phyloP scores from a whole-genome alignment of 2,329 filamentous ascomycete species.

The Stagonosporopsis cucurbitacearum region DNA sequence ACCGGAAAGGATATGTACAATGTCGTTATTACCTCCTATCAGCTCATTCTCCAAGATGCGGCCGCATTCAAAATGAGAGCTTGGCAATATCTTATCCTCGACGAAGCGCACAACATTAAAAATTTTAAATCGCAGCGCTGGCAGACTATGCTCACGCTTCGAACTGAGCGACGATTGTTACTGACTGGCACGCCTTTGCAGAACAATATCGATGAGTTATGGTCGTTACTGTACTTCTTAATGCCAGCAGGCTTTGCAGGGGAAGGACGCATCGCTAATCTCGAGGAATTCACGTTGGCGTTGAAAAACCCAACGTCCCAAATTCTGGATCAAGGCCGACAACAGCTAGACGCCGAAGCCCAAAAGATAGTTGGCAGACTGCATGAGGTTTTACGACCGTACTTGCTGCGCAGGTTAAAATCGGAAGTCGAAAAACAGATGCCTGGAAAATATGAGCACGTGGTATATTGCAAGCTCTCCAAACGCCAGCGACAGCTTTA shows the following conservation, averaged over 20 bases:
- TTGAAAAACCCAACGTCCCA: constrained; percentile 95
- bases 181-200: constrained; percentile 95
- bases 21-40: constrained; percentile 96
- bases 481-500: constrained; percentile 96
- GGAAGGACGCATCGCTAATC: constrained; percentile 86
- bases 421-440: constrained; percentile 99
- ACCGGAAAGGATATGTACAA: constrained; percentile 82
- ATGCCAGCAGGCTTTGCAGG: constrained; percentile 88
- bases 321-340: constrained; percentile 91
- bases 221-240: constrained; percentile 95
- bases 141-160: constrained; percentile 94
- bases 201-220: constrained; percentile 95
- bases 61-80: constrained; percentile 89
- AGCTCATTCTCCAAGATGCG: constrained; percentile 92
- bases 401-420: constrained; percentile 88
- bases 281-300: constrained; percentile 96
- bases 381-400: constrained; percentile 91
- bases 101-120: constrained; percentile 99
- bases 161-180: constrained; percentile 83
- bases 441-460: constrained; percentile 96
- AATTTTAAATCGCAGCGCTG: constrained; percentile 98
- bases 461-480: constrained; percentile 92
- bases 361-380: constrained; percentile 90
- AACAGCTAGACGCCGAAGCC: constrained; percentile 93
- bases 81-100: constrained; percentile 98